phyloP scores from a whole-genome alignment of 139 green algal genomes.

The Eudorina sp. region DNA sequence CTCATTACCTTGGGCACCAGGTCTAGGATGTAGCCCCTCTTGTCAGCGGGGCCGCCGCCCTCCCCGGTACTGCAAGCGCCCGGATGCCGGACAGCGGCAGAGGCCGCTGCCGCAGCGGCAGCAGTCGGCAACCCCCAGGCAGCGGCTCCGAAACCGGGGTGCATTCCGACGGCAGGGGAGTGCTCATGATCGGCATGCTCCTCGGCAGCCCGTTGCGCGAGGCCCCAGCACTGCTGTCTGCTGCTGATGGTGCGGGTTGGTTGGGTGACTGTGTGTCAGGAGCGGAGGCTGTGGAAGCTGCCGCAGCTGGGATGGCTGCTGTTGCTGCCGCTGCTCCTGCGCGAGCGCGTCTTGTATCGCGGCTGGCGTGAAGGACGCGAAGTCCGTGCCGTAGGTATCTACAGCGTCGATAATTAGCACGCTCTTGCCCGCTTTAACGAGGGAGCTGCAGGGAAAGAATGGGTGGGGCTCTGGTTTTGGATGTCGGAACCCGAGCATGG shows the following conservation, averaged over 20 bases:
- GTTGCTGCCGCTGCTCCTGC: not conserved
- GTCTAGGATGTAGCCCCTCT: conserved; percentile 70
- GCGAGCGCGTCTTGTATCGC: not conserved
- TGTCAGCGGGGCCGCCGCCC: not conserved
- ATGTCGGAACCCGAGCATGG: not conserved
- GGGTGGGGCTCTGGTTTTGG: not conserved
- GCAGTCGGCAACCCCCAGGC: conserved; percentile 1
- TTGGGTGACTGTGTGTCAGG: too few species aligned
- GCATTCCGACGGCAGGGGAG: not conserved
- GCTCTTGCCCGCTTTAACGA: conserved; percentile 73
- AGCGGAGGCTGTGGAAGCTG: not conserved
- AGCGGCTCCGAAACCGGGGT: not conserved
- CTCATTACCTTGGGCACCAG: conserved; percentile 70
- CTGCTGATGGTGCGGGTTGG: too few species aligned
- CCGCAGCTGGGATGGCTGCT: too few species aligned
- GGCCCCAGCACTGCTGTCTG: too few species aligned
- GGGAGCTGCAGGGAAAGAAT: not conserved
- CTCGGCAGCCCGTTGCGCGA: too few species aligned
- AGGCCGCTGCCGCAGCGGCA: conserved; percentile 1
- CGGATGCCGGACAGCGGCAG: not conserved
- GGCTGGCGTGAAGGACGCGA: conserved; percentile 68
- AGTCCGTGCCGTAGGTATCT: conserved; percentile 83
- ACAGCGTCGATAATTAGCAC: conserved; percentile 88
- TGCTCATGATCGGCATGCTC: too few species aligned
- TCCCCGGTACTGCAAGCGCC: not conserved